Percentiles rank a stretch among this genome's conserved stretches.
Evolutionary conservation across 73 alveolate genomes (phyloP).

Genomic region (Symbiodinium pilosum): DNA sequence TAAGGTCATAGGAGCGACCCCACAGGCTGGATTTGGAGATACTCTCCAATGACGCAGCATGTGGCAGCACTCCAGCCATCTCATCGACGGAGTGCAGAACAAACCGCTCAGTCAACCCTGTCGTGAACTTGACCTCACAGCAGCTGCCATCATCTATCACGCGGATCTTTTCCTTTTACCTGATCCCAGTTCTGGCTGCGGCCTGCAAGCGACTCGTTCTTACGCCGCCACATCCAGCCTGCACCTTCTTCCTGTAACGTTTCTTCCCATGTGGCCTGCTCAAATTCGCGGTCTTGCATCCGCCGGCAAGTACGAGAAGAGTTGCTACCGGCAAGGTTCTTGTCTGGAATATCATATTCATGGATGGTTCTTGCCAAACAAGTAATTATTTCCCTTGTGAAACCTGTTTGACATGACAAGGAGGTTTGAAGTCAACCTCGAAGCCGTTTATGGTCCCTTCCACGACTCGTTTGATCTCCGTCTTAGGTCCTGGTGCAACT

Average conservation of each 20-base stretch:
- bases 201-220: neutral
- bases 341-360: neutral
- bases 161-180: neutral
- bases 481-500: no score
- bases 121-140: neutral
- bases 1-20: conserved; percentile 3
- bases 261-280: neutral
- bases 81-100: neutral
- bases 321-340: neutral
- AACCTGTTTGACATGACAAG: neutral
- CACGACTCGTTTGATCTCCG: no score
- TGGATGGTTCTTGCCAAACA: neutral
- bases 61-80: neutral
- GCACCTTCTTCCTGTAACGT: neutral
- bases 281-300: neutral
- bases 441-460: no score
- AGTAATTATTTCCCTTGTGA: neutral
- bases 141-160: neutral
- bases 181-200: no score
- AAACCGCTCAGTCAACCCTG: neutral
- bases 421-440: neutral
- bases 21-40: no score
- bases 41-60: neutral
- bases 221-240: neutral
- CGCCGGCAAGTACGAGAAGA: no score